Conservation (phyloP, 345 rosid species). For the Syzygium oleosum region DNA sequence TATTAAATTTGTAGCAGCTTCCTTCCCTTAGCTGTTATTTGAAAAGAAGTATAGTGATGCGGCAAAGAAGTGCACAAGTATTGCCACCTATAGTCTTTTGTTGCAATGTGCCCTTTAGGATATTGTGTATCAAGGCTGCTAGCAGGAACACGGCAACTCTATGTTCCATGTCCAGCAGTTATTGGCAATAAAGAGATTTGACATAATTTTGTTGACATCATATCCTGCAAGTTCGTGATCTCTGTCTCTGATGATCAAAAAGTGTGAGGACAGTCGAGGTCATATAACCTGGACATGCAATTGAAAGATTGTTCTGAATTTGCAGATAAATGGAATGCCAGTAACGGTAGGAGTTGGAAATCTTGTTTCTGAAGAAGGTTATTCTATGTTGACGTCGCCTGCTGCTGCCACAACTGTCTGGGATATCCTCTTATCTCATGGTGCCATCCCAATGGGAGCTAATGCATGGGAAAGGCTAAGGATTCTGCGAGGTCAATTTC, state of each 20-base stretch:
- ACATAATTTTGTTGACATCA: background rate
- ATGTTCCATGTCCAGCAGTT: background rate
- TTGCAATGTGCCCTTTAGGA: background rate
- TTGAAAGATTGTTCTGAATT: background rate
- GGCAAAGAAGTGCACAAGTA: background rate
- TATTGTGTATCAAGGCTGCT: background rate
- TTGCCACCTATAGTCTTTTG: background rate
- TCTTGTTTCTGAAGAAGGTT: conserved; percentile 65
- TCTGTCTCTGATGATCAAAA: background rate
- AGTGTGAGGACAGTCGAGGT: background rate
- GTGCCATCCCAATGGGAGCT: conserved; percentile 84
- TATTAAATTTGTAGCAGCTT: background rate
- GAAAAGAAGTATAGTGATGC: background rate
- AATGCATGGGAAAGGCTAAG: conserved; percentile 91
- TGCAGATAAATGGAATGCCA: conserved; percentile 73
- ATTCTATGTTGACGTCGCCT: conserved; percentile 65
- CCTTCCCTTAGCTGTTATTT: background rate
- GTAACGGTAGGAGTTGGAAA: conserved; percentile 73
- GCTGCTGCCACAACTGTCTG: conserved; percentile 64
- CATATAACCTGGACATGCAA: background rate
- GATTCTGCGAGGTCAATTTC: conserved; percentile 42
- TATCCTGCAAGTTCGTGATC: background rate
- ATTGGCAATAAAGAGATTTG: background rate
- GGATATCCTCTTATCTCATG: conserved; percentile 65
- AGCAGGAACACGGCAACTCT: background rate